Conservation (phyloP, 768 basidiomycete genomes). For the Mycena pura region DNA sequence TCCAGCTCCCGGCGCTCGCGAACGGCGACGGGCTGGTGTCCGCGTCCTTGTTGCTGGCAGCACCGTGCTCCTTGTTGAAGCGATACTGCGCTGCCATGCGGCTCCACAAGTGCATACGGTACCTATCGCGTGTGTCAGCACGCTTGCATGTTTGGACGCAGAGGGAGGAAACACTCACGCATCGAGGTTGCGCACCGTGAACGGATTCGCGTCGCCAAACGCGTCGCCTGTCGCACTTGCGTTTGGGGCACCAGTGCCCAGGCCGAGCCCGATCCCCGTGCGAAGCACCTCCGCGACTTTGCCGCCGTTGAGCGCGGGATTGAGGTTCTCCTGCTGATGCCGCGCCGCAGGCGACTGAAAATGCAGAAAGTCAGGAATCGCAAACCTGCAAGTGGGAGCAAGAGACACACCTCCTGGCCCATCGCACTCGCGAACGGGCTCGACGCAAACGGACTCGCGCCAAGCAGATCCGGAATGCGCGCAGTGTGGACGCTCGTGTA, state of each 20-base stretch:
- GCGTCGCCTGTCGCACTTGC: slow-evolving; percentile 53
- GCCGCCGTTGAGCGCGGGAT: slow-evolving; percentile 65
- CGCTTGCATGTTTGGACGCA: slow-evolving; percentile 7
- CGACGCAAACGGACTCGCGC: slow-evolving; percentile 28
- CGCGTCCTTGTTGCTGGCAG: slow-evolving; percentile 46
- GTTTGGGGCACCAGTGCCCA: slow-evolving; percentile 11
- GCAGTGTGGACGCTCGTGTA: slow-evolving; percentile 87
- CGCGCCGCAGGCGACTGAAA: too few species aligned
- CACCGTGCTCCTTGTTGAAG: slow-evolving; percentile 37
- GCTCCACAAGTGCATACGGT: slow-evolving; percentile 92
- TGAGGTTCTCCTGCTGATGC: slow-evolving; percentile 72
- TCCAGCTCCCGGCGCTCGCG: neutral
- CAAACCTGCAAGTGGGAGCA: neutral
- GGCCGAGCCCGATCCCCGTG: slow-evolving; percentile 16
- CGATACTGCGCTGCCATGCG: slow-evolving; percentile 83
- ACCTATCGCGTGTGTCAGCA: slow-evolving; percentile 41
- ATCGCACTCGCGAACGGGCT: slow-evolving; percentile 22
- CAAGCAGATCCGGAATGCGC: slow-evolving; percentile 71
- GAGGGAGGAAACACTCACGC: slow-evolving; percentile 53
- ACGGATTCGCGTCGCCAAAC: slow-evolving; percentile 81
- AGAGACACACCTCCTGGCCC: slow-evolving; percentile 14
- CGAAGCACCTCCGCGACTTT: slow-evolving; percentile 24
- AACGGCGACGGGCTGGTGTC: slow-evolving; percentile 27
- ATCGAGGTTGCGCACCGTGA: slow-evolving; percentile 88
- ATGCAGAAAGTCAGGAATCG: neutral